A percentile compares a stretch with the other conserved stretches of the same genome.
phyloP scores from a whole-genome alignment of 106 monocot species.

The Apostasia shenzhenica region DNA sequence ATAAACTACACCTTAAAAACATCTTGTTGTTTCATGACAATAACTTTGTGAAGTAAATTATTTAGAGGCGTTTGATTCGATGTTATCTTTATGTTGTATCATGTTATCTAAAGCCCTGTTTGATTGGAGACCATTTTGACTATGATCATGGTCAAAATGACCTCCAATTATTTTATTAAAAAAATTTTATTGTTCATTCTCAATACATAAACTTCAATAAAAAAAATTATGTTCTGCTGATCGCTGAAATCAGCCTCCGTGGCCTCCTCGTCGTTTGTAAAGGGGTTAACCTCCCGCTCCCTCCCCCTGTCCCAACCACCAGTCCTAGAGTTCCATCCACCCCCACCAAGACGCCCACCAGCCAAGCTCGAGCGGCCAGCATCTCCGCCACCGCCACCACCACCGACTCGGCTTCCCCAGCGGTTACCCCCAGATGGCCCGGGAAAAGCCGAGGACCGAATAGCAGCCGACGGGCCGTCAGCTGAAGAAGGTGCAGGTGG shows the following conservation, averaged over 20 bases:
- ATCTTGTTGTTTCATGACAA: no score
- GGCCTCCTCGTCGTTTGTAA: constrained; percentile 23
- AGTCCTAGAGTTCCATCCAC: constrained; percentile 26
- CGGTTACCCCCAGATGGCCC: constrained; percentile 15
- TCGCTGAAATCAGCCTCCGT: not conserved
- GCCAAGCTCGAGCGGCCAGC: constrained; percentile 1
- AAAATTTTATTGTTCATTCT: no score
- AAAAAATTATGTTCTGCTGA: not conserved
- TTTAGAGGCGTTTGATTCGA: no score
- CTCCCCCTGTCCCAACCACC: constrained; percentile 33
- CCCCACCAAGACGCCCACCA: constrained; percentile 14
- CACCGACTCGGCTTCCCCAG: constrained; percentile 14
- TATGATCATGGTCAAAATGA: no score
- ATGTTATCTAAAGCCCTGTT: no score
- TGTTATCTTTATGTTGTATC: no score
- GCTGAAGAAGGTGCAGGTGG: not conserved
- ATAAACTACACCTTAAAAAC: no score
- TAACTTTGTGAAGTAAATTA: no score
- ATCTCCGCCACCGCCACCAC: constrained; percentile 1
- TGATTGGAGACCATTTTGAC: no score
- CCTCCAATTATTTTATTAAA: no score
- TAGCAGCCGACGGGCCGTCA: not conserved
- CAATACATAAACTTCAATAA: no score
- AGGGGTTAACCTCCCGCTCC: constrained; percentile 37
- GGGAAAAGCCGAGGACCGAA: not conserved